Evolutionary conservation across 2,329 filamentous ascomycete genomes (phyloP).

Genomic region (Diplodia intermedia): DNA sequence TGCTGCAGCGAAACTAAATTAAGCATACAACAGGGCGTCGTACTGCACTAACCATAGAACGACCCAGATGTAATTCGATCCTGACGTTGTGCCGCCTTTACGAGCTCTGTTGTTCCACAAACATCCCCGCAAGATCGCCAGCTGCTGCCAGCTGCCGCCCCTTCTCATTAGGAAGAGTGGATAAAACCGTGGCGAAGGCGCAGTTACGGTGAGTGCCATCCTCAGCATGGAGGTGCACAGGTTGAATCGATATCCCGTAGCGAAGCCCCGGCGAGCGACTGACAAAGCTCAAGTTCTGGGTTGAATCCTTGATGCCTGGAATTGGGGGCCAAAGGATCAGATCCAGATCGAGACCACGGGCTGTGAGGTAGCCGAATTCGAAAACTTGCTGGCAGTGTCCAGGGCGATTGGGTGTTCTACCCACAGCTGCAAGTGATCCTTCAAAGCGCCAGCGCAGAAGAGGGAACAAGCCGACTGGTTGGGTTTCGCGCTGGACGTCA

Average conservation of each 20-base stretch:
- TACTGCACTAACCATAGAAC: background rate
- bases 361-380: background rate
- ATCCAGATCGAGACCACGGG: background rate
- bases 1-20: background rate
- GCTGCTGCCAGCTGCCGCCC: background rate
- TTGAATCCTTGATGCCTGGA: background rate
- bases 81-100: background rate
- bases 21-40: conserved; percentile 2
- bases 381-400: background rate
- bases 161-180: background rate
- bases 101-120: background rate
- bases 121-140: background rate
- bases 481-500: background rate
- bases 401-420: background rate
- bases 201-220: background rate
- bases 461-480: conserved; percentile 1
- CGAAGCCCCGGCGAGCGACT: background rate
- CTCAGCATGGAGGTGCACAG: background rate
- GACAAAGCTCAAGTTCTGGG: background rate
- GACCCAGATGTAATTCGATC: background rate
- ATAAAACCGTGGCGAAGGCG: background rate
- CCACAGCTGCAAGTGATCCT: background rate
- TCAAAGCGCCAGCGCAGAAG: background rate
- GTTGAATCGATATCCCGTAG: background rate
- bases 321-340: background rate